phyloP scores from a whole-genome alignment of 2,329 filamentous ascomycete genomes.

The Ophiostoma angusticollis region DNA sequence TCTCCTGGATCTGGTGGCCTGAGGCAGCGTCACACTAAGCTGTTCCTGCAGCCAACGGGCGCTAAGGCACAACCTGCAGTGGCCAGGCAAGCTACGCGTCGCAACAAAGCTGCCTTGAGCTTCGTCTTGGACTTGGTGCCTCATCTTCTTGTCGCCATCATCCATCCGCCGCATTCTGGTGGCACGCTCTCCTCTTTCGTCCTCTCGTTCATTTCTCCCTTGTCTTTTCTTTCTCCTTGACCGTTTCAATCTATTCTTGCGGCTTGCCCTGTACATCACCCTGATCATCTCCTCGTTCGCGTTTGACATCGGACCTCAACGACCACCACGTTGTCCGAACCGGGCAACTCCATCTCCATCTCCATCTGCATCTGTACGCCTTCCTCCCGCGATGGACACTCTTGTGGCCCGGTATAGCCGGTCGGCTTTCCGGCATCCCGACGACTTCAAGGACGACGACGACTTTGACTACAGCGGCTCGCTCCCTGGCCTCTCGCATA shows the following conservation, averaged over 20 bases:
- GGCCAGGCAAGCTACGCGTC: slow-evolving; percentile 12
- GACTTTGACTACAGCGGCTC: slow-evolving; percentile 60
- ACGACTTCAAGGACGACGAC: slow-evolving; percentile 62
- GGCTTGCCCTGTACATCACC: background rate
- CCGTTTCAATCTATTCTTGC: background rate
- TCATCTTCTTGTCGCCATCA: background rate
- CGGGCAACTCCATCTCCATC: background rate
- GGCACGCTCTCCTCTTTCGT: background rate
- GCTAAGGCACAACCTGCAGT: too few relatives aligned
- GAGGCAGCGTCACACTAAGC: too few relatives aligned
- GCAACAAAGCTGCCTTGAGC: slow-evolving; percentile 14
- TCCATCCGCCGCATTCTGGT: background rate
- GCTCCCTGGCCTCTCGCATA: slow-evolving; percentile 68
- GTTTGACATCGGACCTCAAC: background rate
- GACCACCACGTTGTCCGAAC: too few relatives aligned
- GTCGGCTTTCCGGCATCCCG: slow-evolving; percentile 57
- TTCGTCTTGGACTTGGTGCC: slow-evolving; percentile 4
- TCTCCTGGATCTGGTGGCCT: too few relatives aligned
- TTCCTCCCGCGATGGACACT: slow-evolving; percentile 56
- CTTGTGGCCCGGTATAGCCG: slow-evolving; percentile 87
- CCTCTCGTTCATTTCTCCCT: background rate
- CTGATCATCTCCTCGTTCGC: background rate
- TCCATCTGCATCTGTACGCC: background rate
- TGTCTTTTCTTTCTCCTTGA: background rate
- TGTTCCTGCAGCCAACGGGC: too few relatives aligned